phyloP scores from a whole-genome alignment of 345 rosid genomes.

The Nasturtium officinale region DNA sequence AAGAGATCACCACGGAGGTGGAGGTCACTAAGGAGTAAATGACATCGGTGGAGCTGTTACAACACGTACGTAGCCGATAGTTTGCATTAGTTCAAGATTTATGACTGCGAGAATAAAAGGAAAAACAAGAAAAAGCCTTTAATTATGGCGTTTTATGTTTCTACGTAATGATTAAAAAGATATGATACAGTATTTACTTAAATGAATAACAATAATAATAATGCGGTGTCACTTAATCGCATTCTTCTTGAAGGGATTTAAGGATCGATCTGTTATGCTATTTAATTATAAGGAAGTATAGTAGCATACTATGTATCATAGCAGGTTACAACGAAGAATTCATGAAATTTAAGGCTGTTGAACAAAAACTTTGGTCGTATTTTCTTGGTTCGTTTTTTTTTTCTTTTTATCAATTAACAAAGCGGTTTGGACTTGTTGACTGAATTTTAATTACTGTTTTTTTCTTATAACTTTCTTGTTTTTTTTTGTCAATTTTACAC shows the following conservation, averaged over 20 bases:
- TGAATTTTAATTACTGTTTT: too few relatives aligned
- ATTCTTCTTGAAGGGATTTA: not conserved
- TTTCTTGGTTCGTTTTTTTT: too few relatives aligned
- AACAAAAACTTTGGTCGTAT: not conserved
- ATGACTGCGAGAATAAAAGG: not conserved
- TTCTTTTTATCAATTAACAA: not conserved
- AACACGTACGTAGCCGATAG: slow-evolving; percentile 4
- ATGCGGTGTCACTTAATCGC: not conserved
- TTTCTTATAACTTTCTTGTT: too few relatives aligned
- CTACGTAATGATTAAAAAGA: slow-evolving; percentile 8
- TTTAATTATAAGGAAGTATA: not conserved
- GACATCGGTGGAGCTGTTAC: not conserved
- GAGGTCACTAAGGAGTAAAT: not conserved
- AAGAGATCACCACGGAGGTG: not conserved
- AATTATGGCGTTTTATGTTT: slow-evolving; percentile 2
- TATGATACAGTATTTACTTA: slow-evolving; percentile 5
- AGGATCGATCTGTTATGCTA: not conserved
- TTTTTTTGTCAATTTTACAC: not conserved
- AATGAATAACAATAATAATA: not conserved
- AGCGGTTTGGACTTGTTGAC: not conserved
- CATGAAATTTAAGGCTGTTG: not conserved
- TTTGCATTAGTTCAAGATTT: slow-evolving; percentile 6
- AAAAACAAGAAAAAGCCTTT: not conserved
- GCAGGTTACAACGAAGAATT: not conserved
- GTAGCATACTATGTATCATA: not conserved